These are phyloP conservation scores for Limnanthes douglasii DNA, from an alignment of 345 rosid species.

Conservation along the genomic window DNA sequence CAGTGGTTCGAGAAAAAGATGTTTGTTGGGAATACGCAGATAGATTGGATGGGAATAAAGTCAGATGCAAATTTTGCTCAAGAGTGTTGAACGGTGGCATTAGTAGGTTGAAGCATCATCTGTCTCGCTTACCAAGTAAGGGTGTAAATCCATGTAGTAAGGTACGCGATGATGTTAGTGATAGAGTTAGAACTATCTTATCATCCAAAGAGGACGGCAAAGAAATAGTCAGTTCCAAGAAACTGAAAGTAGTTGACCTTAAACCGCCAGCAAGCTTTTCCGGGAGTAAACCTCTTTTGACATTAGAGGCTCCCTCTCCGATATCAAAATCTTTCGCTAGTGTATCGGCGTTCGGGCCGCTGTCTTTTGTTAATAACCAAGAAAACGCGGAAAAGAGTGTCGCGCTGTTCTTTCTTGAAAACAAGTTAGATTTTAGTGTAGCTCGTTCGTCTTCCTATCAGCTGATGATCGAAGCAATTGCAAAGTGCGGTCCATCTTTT, in stretches of 20 bases:
- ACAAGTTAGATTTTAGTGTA: slow-evolving; percentile 48
- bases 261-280: slow-evolving; percentile 22
- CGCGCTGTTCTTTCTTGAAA: slow-evolving; percentile 75
- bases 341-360: slow-evolving; percentile 11
- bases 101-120: slow-evolving; percentile 81
- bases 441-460: slow-evolving; percentile 66
- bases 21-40: slow-evolving; percentile 91
- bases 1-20: slow-evolving; percentile 92
- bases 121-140: slow-evolving; percentile 78
- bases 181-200: slow-evolving; percentile 51
- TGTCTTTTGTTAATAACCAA: slow-evolving; percentile 22
- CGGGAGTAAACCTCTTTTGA: slow-evolving; percentile 13
- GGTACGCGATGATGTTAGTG: slow-evolving; percentile 71
- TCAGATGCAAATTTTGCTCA: slow-evolving; percentile 58
- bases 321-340: slow-evolving; percentile 33
- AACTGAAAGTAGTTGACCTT: slow-evolving; percentile 27
- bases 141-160: slow-evolving; percentile 86
- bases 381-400: slow-evolving; percentile 64
- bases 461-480: slow-evolving; percentile 55
- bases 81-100: slow-evolving; percentile 77
- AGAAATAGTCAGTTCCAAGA: slow-evolving; percentile 27
- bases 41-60: slow-evolving; percentile 81
- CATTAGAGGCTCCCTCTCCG: slow-evolving; percentile 24
- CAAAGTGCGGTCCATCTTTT: slow-evolving; percentile 43
- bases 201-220: slow-evolving; percentile 45